Conservation (phyloP, 2,329 filamentous ascomycete genomes). For the Sphaerulina populicola region DNA sequence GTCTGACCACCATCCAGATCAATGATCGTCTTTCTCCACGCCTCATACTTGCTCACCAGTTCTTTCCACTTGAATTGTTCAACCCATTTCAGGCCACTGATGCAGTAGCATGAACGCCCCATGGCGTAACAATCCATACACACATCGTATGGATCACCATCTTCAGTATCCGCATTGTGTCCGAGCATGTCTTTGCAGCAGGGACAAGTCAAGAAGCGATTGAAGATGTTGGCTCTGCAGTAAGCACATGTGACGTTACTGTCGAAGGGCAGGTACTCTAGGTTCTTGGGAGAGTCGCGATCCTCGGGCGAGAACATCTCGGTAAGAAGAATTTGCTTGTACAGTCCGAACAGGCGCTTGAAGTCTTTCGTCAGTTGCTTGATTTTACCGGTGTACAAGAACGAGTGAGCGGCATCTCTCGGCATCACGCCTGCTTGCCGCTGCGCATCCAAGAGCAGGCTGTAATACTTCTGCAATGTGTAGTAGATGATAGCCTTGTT, state of each 20-base stretch:
- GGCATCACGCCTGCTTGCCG: conserved; percentile 39
- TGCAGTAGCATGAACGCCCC: conserved; percentile 83
- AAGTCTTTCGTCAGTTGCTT: conserved; percentile 76
- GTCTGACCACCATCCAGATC: conserved; percentile 57
- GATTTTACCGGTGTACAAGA: conserved; percentile 44
- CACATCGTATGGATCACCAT: conserved; percentile 83
- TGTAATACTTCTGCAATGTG: conserved; percentile 69
- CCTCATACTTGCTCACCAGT: conserved; percentile 67
- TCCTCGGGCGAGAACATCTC: conserved; percentile 67
- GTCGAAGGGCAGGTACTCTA: conserved; percentile 73
- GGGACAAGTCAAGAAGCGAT: conserved; percentile 87
- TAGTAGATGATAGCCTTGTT: conserved; percentile 94
- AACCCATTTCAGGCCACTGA: conserved; percentile 79
- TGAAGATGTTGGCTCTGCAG: conserved; percentile 93
- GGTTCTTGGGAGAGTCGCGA: conserved; percentile 54
- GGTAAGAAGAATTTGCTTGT: conserved; percentile 67
- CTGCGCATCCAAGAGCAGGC: conserved; percentile 50
- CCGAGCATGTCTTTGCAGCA: conserved; percentile 62
- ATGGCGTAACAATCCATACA: conserved; percentile 99
- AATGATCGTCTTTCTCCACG: conserved; percentile 72
- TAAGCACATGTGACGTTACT: conserved; percentile 93
- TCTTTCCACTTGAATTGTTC: conserved; percentile 87
- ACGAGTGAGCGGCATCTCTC: conserved; percentile 24
- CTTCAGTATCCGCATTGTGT: conserved; percentile 47
- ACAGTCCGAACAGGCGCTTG: conserved; percentile 67